phyloP scores from a whole-genome alignment of 2,329 filamentous ascomycete species.

The Calonectria crousiana region DNA sequence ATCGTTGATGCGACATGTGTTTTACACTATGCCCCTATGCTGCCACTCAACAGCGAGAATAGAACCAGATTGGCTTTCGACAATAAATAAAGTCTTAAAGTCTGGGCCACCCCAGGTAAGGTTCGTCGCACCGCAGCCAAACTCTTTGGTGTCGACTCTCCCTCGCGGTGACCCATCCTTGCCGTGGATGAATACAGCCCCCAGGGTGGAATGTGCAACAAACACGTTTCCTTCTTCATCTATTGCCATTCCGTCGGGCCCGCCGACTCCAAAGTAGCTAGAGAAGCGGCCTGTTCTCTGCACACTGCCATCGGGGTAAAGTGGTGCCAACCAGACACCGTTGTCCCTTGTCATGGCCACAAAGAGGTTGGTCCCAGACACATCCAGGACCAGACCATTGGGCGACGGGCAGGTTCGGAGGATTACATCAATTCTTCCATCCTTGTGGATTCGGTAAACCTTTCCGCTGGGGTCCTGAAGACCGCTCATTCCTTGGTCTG shows the following conservation, averaged over 20 bases:
- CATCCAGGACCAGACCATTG: constrained; percentile 24
- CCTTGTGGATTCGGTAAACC: constrained; percentile 18
- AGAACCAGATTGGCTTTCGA: background rate
- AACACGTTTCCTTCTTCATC: constrained; percentile 29
- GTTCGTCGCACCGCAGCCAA: background rate
- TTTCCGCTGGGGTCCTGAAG: constrained; percentile 21
- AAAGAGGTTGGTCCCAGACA: constrained; percentile 3
- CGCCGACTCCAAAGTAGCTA: constrained; percentile 18
- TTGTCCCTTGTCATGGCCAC: constrained; percentile 30
- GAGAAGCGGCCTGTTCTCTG: constrained; percentile 27
- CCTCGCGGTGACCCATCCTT: background rate
- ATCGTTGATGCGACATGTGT: background rate
- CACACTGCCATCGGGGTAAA: constrained; percentile 28
- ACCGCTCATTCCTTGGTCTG: constrained; percentile 28
- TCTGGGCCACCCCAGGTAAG: constrained; percentile 1
- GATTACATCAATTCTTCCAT: constrained; percentile 16
- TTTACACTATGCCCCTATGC: background rate
- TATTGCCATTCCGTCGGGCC: constrained; percentile 25
- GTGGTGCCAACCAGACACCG: constrained; percentile 26
- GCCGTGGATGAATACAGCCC: constrained; percentile 20
- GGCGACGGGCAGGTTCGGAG: constrained; percentile 27
- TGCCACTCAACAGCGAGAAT: background rate
- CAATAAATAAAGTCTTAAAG: background rate
- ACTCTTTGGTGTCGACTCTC: background rate
- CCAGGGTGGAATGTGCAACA: constrained; percentile 27